phyloP scores from a whole-genome alignment of 495 filamentous ascomycete species.

The Aspergillus wentii region DNA sequence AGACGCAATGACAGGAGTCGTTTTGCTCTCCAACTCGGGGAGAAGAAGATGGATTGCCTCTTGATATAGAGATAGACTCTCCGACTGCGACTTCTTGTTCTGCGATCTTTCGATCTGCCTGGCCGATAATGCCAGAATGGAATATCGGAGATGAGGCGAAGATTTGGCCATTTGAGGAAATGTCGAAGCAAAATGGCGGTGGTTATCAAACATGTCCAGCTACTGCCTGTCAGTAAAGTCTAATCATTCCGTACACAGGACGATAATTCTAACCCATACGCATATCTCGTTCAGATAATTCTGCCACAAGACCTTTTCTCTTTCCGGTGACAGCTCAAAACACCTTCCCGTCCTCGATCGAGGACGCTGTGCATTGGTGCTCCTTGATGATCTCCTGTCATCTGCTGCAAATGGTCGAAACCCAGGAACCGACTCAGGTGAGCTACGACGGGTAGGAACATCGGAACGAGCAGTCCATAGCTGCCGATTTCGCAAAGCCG shows the following conservation, averaged over 20 bases:
- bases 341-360: conserved; percentile 9
- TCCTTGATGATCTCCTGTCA: conserved; percentile 1
- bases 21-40: conserved; percentile 32
- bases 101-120: conserved; percentile 39
- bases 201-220: conserved; percentile 46
- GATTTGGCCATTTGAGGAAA: conserved; percentile 35
- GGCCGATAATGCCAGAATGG: conserved; percentile 39
- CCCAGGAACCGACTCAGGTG: conserved; percentile 9
- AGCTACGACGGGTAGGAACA: conserved; percentile 18
- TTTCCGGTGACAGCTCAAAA: conserved; percentile 21
- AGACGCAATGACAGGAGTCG: conserved; percentile 33
- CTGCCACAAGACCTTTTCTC: conserved; percentile 31
- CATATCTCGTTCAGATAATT: conserved; percentile 41
- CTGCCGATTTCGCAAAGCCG: conserved; percentile 27
- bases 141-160: conserved; percentile 32
- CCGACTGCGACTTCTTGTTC: conserved; percentile 28
- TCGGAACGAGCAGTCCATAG: conserved; percentile 27
- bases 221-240: background rate
- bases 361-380: conserved; percentile 2
- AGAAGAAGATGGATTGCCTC: conserved; percentile 36
- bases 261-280: conserved; percentile 27
- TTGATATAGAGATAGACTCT: conserved; percentile 40
- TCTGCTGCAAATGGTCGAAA: background rate
- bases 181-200: conserved; percentile 37
- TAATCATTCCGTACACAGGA: background rate